Conservation (phyloP, 495 filamentous ascomycete species). For the Aspergillus nidulans region DNA sequence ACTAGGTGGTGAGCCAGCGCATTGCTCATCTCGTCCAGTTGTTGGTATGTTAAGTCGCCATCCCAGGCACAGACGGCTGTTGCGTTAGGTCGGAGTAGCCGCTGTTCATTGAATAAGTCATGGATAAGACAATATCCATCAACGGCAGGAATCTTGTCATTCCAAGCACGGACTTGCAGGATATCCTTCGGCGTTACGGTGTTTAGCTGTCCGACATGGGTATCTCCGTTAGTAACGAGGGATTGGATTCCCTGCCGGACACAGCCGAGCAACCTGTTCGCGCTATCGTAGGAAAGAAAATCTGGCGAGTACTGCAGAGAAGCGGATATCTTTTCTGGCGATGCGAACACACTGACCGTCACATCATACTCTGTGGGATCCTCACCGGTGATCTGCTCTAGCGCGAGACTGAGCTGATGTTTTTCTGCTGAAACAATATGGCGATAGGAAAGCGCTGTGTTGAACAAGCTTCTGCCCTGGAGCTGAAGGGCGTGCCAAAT, state of each 20-base stretch:
- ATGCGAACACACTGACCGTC: constrained; percentile 7
- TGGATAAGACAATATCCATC: constrained; percentile 1
- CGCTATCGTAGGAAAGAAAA: neutral
- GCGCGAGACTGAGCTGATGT: neutral
- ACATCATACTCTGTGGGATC: constrained; percentile 10
- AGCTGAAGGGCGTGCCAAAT: constrained; percentile 11
- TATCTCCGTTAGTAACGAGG: neutral
- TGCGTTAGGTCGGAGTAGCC: neutral
- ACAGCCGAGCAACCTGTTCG: neutral
- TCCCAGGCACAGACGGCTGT: constrained; percentile 21
- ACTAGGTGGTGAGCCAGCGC: neutral
- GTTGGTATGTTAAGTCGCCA: constrained; percentile 28
- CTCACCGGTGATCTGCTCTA: constrained; percentile 8
- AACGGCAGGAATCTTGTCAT: constrained; percentile 3
- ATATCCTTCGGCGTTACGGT: neutral
- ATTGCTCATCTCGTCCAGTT: constrained; percentile 4
- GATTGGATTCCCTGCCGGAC: constrained; percentile 1
- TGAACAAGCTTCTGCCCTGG: constrained; percentile 9
- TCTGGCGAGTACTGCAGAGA: constrained; percentile 7
- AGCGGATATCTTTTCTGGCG: neutral
- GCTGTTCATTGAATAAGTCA: constrained; percentile 1
- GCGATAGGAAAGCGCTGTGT: constrained; percentile 12
- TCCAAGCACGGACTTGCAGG: constrained; percentile 2
- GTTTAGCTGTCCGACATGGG: neutral
- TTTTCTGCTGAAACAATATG: neutral